Base-by-base conservation (phyloP, 768 basidiomycete species). In the Phaffia australis region DNA sequence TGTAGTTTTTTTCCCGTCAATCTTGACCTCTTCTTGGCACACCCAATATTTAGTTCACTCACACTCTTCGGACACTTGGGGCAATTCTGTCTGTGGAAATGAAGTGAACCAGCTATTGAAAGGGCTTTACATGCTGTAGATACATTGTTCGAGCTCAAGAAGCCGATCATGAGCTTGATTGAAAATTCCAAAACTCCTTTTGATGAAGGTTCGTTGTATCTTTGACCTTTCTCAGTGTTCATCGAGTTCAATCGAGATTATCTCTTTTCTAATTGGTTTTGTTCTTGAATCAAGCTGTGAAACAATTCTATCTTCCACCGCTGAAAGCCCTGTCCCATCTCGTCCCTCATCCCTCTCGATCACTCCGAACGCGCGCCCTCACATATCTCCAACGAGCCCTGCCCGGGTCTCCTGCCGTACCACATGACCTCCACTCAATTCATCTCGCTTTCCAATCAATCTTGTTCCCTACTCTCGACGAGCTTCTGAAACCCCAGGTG, bases 391-490 rank as follows among this genome's bases (percentile, higher is more conserved):
- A 95, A 71, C 86, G 93, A 14, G 81, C 89, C 56, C 79, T 97
- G 29, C 81, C 94, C 32, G 87, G 89, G 2, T 86, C 87, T 14
- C 83, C 87, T 60, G 75, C 91, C 46, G 84, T 87, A 69, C 25
- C 60, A 18, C 35, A 46, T 15, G 35, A 60, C 55, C 19, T 47
- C 23, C 47, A 21, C 42, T 18, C 54, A 2, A 54, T 47, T 8
- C 30, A 51, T 14, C 86, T 89, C 67, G 81, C 93, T 25, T 95
- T 98, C 79, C 87, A 89, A 74, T 81, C 84, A 47, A 85, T 94
- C 64, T 78, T 97, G 49, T 95, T 95, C 78, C 93, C 92, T 4
- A 82, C 97, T 50, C 76, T 97, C 35, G 92, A 97, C 69, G 93
- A 94, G 70, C 80, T 99, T 21, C 78, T 97, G 70, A 89, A 87